These are phyloP conservation scores for Isoetes taiwanensis DNA, from an alignment of 75 land plant species.

Conservation along the genomic window DNA sequence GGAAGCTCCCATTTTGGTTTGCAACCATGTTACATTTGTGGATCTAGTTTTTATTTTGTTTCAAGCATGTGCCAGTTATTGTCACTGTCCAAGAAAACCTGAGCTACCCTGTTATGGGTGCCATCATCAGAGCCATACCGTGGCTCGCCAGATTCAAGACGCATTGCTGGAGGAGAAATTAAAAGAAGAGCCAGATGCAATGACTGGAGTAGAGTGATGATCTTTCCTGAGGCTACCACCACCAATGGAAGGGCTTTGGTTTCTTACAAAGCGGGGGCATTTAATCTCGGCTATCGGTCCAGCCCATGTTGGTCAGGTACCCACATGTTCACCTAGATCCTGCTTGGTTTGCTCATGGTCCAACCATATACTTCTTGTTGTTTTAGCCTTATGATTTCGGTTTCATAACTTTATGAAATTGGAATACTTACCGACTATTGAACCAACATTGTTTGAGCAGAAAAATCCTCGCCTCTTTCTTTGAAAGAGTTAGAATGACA, in stretches of 20 bases:
- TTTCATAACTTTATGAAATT: conserved; percentile 24
- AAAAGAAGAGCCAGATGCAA: conserved; percentile 18
- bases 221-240: conserved; percentile 27
- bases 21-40: conserved; percentile 20
- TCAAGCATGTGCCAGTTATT: conserved; percentile 21
- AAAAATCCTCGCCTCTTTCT: conserved; percentile 11
- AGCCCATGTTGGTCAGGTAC: conserved; percentile 20
- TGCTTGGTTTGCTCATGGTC: conserved; percentile 19
- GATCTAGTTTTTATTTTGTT: conserved; percentile 21
- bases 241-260: conserved; percentile 18
- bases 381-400: conserved; percentile 24
- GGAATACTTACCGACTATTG: conserved; percentile 19
- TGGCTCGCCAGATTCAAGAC: conserved; percentile 9
- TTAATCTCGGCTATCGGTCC: conserved; percentile 18
- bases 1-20: conserved; percentile 19
- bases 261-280: conserved; percentile 21
- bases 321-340: conserved; percentile 23
- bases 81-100: conserved; percentile 21
- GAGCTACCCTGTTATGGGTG: conserved; percentile 10
- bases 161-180: conserved; percentile 16
- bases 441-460: conserved; percentile 10
- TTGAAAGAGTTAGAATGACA: conserved; percentile 12
- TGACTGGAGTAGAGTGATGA: conserved; percentile 23
- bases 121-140: conserved; percentile 18
- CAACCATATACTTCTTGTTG: conserved; percentile 5